Conservation (phyloP, 2,329 filamentous ascomycete species). For the Trichothecium sympodiale region DNA sequence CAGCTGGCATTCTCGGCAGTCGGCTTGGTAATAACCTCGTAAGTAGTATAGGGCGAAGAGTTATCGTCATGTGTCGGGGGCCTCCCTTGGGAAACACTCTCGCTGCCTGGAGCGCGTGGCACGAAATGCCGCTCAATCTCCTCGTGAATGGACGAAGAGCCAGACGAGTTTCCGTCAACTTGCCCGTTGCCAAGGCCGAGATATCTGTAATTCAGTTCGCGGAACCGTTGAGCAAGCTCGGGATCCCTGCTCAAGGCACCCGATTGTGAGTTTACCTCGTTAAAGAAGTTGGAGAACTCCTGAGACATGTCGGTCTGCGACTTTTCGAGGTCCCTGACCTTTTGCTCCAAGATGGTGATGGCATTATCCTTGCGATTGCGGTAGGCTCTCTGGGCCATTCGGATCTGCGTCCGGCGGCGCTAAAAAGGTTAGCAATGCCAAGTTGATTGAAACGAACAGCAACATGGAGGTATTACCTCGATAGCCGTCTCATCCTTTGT, state of each 20-base stretch:
- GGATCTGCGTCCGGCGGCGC: constrained; percentile 79
- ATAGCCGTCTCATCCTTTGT: constrained; percentile 1
- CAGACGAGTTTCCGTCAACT: too few relatives aligned
- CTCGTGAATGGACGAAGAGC: too few relatives aligned
- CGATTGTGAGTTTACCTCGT: not conserved
- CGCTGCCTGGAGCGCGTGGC: too few relatives aligned
- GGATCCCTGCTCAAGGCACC: too few relatives aligned
- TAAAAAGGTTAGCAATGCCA: constrained; percentile 16
- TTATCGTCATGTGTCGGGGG: too few relatives aligned
- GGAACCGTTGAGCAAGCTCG: too few relatives aligned
- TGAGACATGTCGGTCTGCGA: constrained; percentile 65
- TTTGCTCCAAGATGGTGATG: constrained; percentile 60
- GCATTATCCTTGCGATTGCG: constrained; percentile 75
- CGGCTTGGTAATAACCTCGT: constrained; percentile 39
- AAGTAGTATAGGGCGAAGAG: constrained; percentile 14
- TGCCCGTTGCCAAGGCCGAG: too few relatives aligned
- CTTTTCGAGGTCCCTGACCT: constrained; percentile 57
- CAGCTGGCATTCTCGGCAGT: constrained; percentile 44
- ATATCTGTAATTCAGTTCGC: too few relatives aligned
- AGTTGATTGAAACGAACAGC: not conserved
- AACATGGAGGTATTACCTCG: constrained; percentile 2
- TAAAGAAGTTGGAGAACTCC: constrained; percentile 51
- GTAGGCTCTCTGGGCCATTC: constrained; percentile 76
- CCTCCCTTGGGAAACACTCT: too few relatives aligned
- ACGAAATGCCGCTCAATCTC: too few relatives aligned